phyloP scores from a whole-genome alignment of 1,284 basidiomycete species.

The Melampsora larici-populina region DNA sequence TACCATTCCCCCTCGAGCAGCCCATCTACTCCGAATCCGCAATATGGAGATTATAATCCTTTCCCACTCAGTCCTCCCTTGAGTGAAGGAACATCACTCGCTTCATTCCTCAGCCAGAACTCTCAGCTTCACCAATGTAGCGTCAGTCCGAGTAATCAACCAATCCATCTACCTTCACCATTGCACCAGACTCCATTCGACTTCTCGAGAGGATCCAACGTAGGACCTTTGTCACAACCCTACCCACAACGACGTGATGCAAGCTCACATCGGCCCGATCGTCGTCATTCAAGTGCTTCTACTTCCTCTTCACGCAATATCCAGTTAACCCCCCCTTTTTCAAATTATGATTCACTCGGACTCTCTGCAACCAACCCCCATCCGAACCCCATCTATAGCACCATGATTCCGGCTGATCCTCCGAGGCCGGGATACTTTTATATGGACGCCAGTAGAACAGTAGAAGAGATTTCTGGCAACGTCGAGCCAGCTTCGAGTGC shows the following conservation, averaged over 20 bases:
- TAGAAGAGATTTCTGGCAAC: not conserved
- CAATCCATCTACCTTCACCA: conserved; percentile 7
- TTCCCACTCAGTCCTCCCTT: conserved; percentile 31
- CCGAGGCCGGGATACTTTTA: conserved; percentile 5
- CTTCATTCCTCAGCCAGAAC: conserved; percentile 20
- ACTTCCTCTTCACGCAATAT: conserved; percentile 16
- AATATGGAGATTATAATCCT: conserved; percentile 32
- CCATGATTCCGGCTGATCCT: conserved; percentile 13
- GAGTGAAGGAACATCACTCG: conserved; percentile 13
- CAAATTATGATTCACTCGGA: conserved; percentile 10
- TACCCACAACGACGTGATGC: conserved; percentile 21
- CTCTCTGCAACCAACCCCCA: conserved; percentile 5
- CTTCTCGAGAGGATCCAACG: conserved; percentile 6
- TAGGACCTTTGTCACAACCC: not conserved
- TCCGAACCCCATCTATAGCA: not conserved
- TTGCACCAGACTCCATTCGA: conserved; percentile 22
- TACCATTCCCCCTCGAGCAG: conserved; percentile 36
- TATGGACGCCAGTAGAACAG: conserved; percentile 7
- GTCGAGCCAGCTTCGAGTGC: not conserved
- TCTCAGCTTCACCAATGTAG: conserved; percentile 9
- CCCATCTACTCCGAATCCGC: conserved; percentile 33
- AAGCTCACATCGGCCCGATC: not conserved
- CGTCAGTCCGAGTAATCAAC: not conserved
- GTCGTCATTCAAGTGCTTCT: conserved; percentile 25
- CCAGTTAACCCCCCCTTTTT: conserved; percentile 10